Base-by-base conservation (phyloP, 352 stramenopile species). In the Globisporangium echinulatum region DNA sequence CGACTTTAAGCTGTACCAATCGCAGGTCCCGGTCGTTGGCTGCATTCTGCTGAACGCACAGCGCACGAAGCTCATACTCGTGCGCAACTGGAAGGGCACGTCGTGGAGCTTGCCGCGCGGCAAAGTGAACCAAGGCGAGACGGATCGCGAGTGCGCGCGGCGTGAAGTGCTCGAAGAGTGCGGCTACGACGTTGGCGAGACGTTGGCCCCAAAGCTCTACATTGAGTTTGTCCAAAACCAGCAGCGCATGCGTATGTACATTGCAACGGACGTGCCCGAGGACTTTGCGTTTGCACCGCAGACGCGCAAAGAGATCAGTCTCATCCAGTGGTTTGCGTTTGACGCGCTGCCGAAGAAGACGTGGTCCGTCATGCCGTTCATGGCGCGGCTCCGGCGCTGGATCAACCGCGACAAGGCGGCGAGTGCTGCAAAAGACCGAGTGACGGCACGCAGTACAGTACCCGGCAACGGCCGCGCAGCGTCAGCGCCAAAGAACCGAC, bases 1-100 rank as follows among this genome's bases (percentile, higher is more conserved):
- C 53, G 85, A 97, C 70, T 98, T 98, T 62, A 93, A 87, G 55
- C 75, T 80, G 47, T 98, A 98, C 74, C 96, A 98, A 69, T 89
- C 90, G 44, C 85, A 93, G 52, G 97, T 98, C 63, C 94, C 90
- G 4, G 96, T 97, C 0, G 96, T 98, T 58, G 94, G 94, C 54
- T 96, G 88, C 60, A 98, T 98, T 56, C 61, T 98, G 61, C 67
- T 98, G 25, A 98, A 97, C 68, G 39, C 70, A 6, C 59, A 68
- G 50, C 82, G 90, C 49, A 91, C 74, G 42, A 96, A 97, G 64
- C 72, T 98, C 15, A 64, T 98, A 53, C 74, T 98, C 42, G 92
- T 97, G 44, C 75, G 85, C 52, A 95, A 93, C 60, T 98, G 85
- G 82, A 96, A 96, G 48, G 88, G 89, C 36, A 97, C 90, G 54